Percentiles rank a stretch among this genome's conserved stretches.
phyloP scores from a whole-genome alignment of 441 rosid genomes.

The Brassica balearica region DNA sequence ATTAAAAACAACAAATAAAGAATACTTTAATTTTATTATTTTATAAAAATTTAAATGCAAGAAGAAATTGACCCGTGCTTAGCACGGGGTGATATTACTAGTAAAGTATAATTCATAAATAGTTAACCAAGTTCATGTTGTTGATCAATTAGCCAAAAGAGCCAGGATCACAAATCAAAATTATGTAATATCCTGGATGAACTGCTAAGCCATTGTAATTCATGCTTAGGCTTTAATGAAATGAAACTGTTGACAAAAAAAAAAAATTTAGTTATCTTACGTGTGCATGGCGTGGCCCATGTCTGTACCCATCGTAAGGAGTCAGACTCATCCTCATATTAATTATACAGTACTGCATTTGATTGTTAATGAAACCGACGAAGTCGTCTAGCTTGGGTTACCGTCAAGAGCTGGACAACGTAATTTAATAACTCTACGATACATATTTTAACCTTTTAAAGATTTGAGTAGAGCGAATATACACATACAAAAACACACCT shows the following conservation, averaged over 20 bases:
- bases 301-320: conserved; percentile 5
- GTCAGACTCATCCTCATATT: conserved; percentile 6
- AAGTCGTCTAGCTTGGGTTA: conserved; percentile 13
- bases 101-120: background rate
- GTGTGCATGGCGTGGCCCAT: conserved; percentile 20
- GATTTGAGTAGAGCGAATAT: background rate
- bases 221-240: too few species aligned
- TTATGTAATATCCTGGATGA: too few species aligned
- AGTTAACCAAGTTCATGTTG: too few species aligned
- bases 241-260: too few species aligned
- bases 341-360: background rate
- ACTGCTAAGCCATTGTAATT: too few species aligned
- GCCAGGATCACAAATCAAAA: too few species aligned
- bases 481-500: background rate
- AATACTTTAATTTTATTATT: too few species aligned
- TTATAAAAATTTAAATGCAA: too few species aligned
- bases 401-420: background rate
- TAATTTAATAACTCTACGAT: background rate
- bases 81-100: too few species aligned
- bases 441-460: background rate
- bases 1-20: too few species aligned
- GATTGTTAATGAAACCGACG: background rate
- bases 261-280: background rate
- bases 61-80: too few species aligned
- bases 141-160: too few species aligned